These are phyloP conservation scores for Pichia sp. DNA, from an alignment of 1,139 yeast species.

Conservation along the genomic window DNA sequence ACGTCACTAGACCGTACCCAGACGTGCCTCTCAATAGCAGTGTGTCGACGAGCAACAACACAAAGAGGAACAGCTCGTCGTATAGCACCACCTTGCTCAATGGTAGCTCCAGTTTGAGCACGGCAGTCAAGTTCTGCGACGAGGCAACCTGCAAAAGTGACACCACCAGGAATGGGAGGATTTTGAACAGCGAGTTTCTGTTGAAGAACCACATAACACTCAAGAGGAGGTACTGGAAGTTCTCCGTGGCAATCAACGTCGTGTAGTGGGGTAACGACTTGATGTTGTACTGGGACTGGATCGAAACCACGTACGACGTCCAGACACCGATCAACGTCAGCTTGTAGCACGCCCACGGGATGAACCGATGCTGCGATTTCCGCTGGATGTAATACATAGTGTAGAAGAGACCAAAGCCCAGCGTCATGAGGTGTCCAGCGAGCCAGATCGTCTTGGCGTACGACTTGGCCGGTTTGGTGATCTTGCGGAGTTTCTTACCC, in stretches of 20 bases:
- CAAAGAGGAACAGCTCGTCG: constrained; percentile 54
- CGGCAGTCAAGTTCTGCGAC: constrained; percentile 39
- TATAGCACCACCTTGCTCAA: constrained; percentile 54
- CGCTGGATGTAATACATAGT: constrained; percentile 43
- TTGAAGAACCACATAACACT: constrained; percentile 59
- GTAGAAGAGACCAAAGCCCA: constrained; percentile 50
- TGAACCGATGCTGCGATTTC: constrained; percentile 43
- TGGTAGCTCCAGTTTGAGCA: constrained; percentile 38
- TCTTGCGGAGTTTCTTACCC: constrained; percentile 13
- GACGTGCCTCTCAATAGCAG: constrained; percentile 59
- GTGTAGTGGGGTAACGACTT: constrained; percentile 49
- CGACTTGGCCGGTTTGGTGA: constrained; percentile 12
- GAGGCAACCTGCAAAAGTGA: constrained; percentile 54
- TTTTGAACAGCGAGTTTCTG: constrained; percentile 61
- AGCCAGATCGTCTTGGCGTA: constrained; percentile 52
- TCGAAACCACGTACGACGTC: constrained; percentile 50
- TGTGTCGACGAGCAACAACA: constrained; percentile 55
- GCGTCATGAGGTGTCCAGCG: constrained; percentile 51
- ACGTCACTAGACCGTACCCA: constrained; percentile 60
- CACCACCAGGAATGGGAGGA: constrained; percentile 55
- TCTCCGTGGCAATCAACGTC: constrained; percentile 60
- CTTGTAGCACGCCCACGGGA: constrained; percentile 48
- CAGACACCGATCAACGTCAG: constrained; percentile 54
- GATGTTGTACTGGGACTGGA: constrained; percentile 55
- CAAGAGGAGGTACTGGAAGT: constrained; percentile 59